Evolutionary conservation across 768 basidiomycete genomes (phyloP), one percentile per base, ranked within the genome.

Genomic region (Mycena indigotica): DNA sequence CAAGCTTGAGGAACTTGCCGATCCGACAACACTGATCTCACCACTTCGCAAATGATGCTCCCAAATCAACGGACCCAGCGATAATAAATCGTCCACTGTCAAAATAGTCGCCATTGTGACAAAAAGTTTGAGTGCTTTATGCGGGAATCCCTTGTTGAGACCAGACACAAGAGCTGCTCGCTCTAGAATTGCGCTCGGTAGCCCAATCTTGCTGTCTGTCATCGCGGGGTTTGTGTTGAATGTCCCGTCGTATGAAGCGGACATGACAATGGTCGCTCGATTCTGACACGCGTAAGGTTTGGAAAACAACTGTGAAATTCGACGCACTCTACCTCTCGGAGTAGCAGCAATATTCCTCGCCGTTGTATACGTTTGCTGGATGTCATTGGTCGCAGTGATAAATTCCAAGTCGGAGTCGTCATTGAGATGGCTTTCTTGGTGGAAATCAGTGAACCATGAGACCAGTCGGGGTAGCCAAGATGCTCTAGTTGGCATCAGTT

Each of bases 61-160:
- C 89, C 89, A 92, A 6, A 90, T 67, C 28, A 80, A 67, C 4
- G 81, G 79, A 0, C 80, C 81, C 25, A 91, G 72, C 2, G 69
- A 72, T n/a, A 69, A 64, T 60, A 82, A 81, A 53, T 89, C 82
- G 5, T 79, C 76, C 1, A 71, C 55, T 5, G 73, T 72, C 28
- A 91, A 66, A 32, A 86, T 65, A 0, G 80, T 77, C 3, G 84
- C 87, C 54, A 90, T 75, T 2, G 81, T 70, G 5, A 91, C 89
- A 16, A 91, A 73, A 12, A 91, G 75, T 57, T 84, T 81, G 62
- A 88, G 70, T 3, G 79, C 73, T 58, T 79, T 81, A 4, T 75
- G 69, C 1, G 71, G 58, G 53, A 83, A 79, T 4, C 80, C 80
- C 56, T 75, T 79, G 4, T 73, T 65, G 4, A 85, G 67, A 3